Evolutionary conservation across 495 filamentous ascomycete species (phyloP).

Genomic region (Halenospora varia): DNA sequence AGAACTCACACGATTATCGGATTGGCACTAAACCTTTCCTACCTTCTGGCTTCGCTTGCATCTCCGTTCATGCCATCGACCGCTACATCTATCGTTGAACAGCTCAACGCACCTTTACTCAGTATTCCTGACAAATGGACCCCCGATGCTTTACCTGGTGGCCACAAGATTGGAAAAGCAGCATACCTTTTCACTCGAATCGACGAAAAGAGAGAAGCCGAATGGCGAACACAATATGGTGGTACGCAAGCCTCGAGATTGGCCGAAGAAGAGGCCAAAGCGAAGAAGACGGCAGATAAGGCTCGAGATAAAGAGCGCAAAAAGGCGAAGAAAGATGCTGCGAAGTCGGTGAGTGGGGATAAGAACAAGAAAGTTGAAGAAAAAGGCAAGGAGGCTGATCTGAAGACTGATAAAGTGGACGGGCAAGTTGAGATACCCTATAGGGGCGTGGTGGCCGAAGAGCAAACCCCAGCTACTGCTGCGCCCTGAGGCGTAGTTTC

Average conservation of each 20-base stretch:
- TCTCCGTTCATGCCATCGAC: constrained; percentile 85
- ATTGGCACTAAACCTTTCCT: constrained; percentile 74
- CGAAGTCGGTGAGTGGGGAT: background rate
- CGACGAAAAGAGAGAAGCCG: constrained; percentile 72
- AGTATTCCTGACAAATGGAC: constrained; percentile 72
- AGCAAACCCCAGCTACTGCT: constrained; percentile 23
- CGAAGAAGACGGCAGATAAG: constrained; percentile 56
- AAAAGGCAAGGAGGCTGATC: constrained; percentile 10
- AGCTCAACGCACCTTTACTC: constrained; percentile 62
- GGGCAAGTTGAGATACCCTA: constrained; percentile 16
- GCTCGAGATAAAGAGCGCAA: constrained; percentile 42
- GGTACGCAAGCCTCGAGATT: constrained; percentile 56
- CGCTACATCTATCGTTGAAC: constrained; percentile 65
- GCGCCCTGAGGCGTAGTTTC: constrained; percentile 6
- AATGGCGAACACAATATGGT: constrained; percentile 80
- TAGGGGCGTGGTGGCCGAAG: constrained; percentile 19
- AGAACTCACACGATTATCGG: constrained; percentile 73
- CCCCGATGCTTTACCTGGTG: constrained; percentile 54
- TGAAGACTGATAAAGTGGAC: constrained; percentile 5
- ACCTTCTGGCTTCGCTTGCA: constrained; percentile 71
- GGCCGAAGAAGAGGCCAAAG: constrained; percentile 61
- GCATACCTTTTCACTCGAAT: constrained; percentile 81
- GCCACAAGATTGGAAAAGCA: constrained; percentile 79
- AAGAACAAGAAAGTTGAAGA: background rate
- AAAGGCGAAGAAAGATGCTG: constrained; percentile 36